These are phyloP conservation scores for Citropsis articulata DNA, from an alignment of 345 rosid species.

Conservation along the genomic window DNA sequence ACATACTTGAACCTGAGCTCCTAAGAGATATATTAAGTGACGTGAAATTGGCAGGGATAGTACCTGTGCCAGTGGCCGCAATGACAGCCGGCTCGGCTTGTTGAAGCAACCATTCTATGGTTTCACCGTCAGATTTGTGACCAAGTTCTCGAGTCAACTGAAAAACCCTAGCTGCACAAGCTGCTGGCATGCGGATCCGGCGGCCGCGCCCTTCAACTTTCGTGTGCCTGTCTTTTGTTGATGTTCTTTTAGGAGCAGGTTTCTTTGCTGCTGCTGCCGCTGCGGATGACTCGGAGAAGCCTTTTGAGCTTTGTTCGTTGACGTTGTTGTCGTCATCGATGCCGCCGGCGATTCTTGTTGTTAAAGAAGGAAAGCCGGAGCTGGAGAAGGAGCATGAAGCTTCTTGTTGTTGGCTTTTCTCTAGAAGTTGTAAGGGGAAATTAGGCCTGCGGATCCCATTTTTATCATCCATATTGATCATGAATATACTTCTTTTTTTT, in stretches of 20 bases:
- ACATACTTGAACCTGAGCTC: slow-evolving; percentile 71
- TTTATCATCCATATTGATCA: slow-evolving; percentile 67
- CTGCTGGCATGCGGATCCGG: slow-evolving; percentile 93
- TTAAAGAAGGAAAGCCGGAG: slow-evolving; percentile 19
- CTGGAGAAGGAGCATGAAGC: slow-evolving; percentile 31
- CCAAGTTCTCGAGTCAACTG: slow-evolving; percentile 92
- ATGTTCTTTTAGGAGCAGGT: slow-evolving; percentile 63
- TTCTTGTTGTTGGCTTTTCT: slow-evolving; percentile 26
- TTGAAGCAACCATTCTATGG: slow-evolving; percentile 84
- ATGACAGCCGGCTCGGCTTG: slow-evolving; percentile 92
- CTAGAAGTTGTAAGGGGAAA: slow-evolving; percentile 80
- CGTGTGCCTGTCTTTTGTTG: slow-evolving; percentile 88
- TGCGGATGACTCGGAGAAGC: slow-evolving; percentile 4
- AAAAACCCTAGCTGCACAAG: slow-evolving; percentile 91
- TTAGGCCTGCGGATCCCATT: slow-evolving; percentile 66
- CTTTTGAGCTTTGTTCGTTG: neutral
- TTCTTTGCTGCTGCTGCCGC: slow-evolving; percentile 35
- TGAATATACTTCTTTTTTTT: slow-evolving; percentile 12
- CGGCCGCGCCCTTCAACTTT: slow-evolving; percentile 97
- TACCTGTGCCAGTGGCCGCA: slow-evolving; percentile 94
- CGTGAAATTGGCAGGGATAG: slow-evolving; percentile 87
- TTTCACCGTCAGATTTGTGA: slow-evolving; percentile 87
- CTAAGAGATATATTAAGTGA: slow-evolving; percentile 87
- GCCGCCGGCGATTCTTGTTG: neutral
- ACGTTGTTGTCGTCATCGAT: neutral